Conservation (phyloP, 768 basidiomycete species). For the Trametes cingulata region DNA sequence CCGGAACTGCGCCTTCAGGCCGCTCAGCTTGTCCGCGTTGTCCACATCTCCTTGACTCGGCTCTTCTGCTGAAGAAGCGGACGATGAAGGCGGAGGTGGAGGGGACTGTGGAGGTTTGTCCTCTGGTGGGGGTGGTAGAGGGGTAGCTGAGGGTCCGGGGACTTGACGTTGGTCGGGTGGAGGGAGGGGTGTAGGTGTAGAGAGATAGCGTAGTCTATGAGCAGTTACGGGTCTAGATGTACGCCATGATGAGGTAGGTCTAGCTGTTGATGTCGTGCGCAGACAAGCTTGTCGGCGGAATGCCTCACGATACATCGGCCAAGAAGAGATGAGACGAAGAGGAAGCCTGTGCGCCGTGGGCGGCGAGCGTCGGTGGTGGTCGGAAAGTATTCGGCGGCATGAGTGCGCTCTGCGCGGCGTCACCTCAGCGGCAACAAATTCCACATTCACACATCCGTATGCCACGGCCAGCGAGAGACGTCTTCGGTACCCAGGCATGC, state of each 20-base stretch:
- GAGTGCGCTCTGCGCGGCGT: neutral
- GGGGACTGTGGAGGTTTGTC: neutral
- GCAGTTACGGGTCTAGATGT: neutral
- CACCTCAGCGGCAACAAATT: neutral
- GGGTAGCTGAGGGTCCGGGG: neutral
- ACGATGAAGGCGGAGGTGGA: neutral
- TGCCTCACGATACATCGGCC: constrained; percentile 2
- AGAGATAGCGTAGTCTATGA: constrained; percentile 5
- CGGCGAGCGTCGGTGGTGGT: constrained; percentile 9
- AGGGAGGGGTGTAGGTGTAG: neutral
- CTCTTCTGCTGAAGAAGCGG: neutral
- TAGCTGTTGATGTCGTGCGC: neutral
- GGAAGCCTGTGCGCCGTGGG: neutral
- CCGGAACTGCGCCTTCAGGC: constrained; percentile 24
- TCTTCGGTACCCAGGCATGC: neutral
- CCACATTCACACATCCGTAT: no score
- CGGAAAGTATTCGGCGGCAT: constrained; percentile 12
- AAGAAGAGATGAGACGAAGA: neutral
- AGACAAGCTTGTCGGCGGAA: neutral
- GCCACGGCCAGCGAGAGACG: no score
- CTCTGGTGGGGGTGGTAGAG: neutral
- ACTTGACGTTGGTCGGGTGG: neutral
- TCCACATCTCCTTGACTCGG: neutral
- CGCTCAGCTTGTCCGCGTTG: constrained; percentile 6
- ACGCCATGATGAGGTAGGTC: neutral